A percentile compares a stretch with the other conserved stretches of the same genome.
Conservation (phyloP, 768 basidiomycete species). For the Royoungia palumana region DNA sequence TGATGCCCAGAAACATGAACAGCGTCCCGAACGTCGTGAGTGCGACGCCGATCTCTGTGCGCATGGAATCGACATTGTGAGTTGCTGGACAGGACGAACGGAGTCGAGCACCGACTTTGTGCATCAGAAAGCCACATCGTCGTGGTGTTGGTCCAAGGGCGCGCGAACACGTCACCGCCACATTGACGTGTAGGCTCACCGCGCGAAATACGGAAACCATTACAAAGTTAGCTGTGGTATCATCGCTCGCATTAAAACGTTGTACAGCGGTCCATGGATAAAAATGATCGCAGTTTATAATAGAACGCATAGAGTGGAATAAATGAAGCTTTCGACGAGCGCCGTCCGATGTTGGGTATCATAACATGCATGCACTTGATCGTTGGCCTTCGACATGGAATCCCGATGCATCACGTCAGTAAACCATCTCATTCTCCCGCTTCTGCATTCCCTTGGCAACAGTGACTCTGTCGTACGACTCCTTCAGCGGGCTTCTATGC, state of each 20-base stretch:
- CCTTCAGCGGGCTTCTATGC: constrained; percentile 62
- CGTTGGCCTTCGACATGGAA: background rate
- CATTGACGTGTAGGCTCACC: too few species aligned
- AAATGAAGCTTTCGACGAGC: constrained; percentile 15
- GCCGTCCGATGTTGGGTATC: constrained; percentile 23
- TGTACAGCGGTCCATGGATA: constrained; percentile 15
- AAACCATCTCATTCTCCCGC: constrained; percentile 9
- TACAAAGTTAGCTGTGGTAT: constrained; percentile 1
- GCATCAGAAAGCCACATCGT: constrained; percentile 54
- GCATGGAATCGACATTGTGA: background rate
- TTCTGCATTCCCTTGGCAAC: constrained; percentile 47
- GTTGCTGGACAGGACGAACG: background rate
- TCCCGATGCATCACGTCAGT: background rate
- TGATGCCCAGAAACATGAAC: constrained; percentile 95
- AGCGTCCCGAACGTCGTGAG: constrained; percentile 92
- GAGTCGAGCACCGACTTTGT: constrained; percentile 36
- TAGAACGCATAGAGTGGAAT: constrained; percentile 27
- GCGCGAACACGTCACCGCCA: constrained; percentile 26
- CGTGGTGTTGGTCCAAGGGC: constrained; percentile 5
- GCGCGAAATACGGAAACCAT: too few species aligned
- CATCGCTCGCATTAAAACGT: constrained; percentile 2
- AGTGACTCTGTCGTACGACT: constrained; percentile 66
- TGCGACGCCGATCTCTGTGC: constrained; percentile 89
- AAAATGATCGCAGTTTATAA: constrained; percentile 17
- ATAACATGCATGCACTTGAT: constrained; percentile 5